Base-by-base conservation (phyloP, 805 yeast genomes). In the Zygosaccharomyces pseudorouxii region DNA sequence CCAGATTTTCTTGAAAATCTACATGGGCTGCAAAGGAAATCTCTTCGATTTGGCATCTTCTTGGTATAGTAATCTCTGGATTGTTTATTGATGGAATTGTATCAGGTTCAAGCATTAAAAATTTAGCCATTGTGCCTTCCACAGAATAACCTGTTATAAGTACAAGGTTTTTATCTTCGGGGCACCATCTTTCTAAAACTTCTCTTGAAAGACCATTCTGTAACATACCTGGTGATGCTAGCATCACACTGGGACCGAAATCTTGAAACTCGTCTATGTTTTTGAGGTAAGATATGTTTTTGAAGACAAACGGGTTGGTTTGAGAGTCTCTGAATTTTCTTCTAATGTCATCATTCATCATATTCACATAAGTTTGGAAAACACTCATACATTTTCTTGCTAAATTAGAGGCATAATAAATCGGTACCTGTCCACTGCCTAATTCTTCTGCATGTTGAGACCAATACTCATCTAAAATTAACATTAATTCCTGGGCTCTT, bases 21-120 rank as follows among this genome's bases (percentile, higher is more conserved):
- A 93, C 99, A 68, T 93, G 99, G 0, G 99, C 99, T n/a, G 99
- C 98, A 74, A 93, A 93, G 1, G 98, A 90, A 3, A 93, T 84
- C 67, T 93, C 99, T 55, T 92, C 97, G 14, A 93, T 83, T 41
- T 78, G 79, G 48, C 95, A 70, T 54, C 97, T 76, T 61, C 99
- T 80, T 4, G 98, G 97, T 36, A 93, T 84, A 50, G 81, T 78
- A 16, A 82, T 71, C 52, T 89, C 97, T 0, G 95, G 87, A 55
- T 87, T 88, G n/a, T 75, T 71, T 20, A 81, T 71, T 0, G 97
- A 84, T 1, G 93, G 95, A 42, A 93, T 88, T n/a, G 88, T 86
- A 33, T 80, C 79, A 0, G 99, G 99, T 58, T 90, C 97, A 22
- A 89, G 80, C 54, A 93, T 72, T 23, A 93, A 72, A 47, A 79